Conservation (phyloP, 345 rosid genomes). For the sweet orange (Citrus sinensis) region DVS_A1.0 CM039163.1:2322501-2323000, state of each 20-base stretch:
- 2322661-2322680: constrained; percentile 30
- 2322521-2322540: too few species aligned
- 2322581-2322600: constrained; percentile 70
- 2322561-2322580: constrained; percentile 76
- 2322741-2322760: constrained; percentile 2
- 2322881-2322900: constrained; percentile 1
- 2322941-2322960: neutral
- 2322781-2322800: neutral
- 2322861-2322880: neutral
- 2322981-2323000: neutral
- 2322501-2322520: neutral
- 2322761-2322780: neutral
- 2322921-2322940: neutral
- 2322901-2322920: neutral
- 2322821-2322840: neutral
- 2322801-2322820: neutral
- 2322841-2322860: neutral
- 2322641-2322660: constrained; percentile 39
- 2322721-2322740: neutral
- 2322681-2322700: neutral
- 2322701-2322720: neutral
- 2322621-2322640: constrained; percentile 80
- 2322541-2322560: neutral
- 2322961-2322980: neutral
- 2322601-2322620: constrained; percentile 42